Evolutionary conservation across 331 rosid genomes (phyloP), one percentile per base, ranked within the genome.

Genomic region (Phaseolus coccineus): DNA sequence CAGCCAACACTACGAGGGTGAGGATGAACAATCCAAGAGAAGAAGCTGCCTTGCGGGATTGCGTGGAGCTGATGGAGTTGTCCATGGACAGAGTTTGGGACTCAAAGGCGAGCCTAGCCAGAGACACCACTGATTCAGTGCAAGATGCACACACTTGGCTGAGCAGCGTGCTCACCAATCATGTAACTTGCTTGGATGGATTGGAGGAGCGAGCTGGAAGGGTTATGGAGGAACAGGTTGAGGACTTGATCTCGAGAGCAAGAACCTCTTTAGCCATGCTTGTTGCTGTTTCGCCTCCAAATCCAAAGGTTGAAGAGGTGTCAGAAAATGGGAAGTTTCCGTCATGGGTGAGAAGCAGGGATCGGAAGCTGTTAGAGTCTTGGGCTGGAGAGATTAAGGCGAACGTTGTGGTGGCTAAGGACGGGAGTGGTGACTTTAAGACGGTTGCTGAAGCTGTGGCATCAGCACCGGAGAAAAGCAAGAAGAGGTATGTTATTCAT

Each of bases 361-460:
- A 90, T 52, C 22, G 90, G 11, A 85, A 44, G 56, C 87, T 90
- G 4, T 42, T 90, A 79, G 66, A 74, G 56, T 69, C 83, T 33
- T 2, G 15, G 30, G 80, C 56, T 3, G 68, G n/a, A 48, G 82
- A 59, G 0, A 71, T 88, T 3, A 68, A 84, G 25, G 88, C 92
- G 15, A 40, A 89, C 55, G 87, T 81, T 73, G 90, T 88, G 70
- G 97, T 89, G 79, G 94, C 97, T 6, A 70, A 86, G 46, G 94
- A 91, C 56, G 97, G 92, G 24, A 89, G 88, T 55, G 97, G 94
- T 37, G 84, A 85, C 1, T 91, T 77, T 61, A 84, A 31, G 89
- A 88, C 94, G 8, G 30, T 91, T 55, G 74, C 72, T 13, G 91
- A 88, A 47, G 92, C 94, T 8, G 90, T 89, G 30, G 92, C 82